A percentile compares a stretch with the other conserved stretches of the same genome.
Conservation (phyloP, 495 filamentous ascomycete genomes). For the Neurospora africana region DNA sequence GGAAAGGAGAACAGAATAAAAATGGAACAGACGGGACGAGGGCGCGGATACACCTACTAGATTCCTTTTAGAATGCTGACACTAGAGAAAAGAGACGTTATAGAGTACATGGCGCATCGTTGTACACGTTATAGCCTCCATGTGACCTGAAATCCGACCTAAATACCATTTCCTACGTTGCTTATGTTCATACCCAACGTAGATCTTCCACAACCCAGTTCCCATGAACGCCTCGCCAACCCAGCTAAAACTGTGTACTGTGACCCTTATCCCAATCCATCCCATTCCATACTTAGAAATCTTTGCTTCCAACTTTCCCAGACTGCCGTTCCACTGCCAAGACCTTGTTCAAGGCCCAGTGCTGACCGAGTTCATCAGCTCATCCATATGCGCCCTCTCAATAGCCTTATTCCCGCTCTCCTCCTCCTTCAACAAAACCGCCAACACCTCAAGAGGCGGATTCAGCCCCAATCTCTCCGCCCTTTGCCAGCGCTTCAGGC, state of each 20-base stretch:
- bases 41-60: neutral
- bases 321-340: neutral
- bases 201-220: neutral
- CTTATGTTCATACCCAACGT: neutral
- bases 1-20: neutral
- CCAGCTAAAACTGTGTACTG: neutral
- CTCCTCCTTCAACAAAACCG: conserved; percentile 67
- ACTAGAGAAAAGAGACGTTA: neutral
- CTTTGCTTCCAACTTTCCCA: neutral
- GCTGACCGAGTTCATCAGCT: conserved; percentile 57
- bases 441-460: conserved; percentile 86
- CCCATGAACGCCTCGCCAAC: neutral
- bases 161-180: neutral
- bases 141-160: neutral
- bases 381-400: conserved; percentile 71
- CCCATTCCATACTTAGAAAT: neutral
- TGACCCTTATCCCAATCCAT: neutral
- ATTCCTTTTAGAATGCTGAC: neutral
- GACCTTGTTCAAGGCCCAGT: conserved; percentile 11
- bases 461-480: conserved; percentile 68
- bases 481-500: conserved; percentile 78
- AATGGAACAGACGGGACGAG: neutral
- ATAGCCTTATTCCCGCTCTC: conserved; percentile 32
- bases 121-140: neutral
- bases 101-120: neutral